Evolutionary conservation across 2,329 filamentous ascomycete genomes (phyloP), one percentile per base, ranked within the genome.

Genomic region (Aspergillus fumigatiaffinis): DNA sequence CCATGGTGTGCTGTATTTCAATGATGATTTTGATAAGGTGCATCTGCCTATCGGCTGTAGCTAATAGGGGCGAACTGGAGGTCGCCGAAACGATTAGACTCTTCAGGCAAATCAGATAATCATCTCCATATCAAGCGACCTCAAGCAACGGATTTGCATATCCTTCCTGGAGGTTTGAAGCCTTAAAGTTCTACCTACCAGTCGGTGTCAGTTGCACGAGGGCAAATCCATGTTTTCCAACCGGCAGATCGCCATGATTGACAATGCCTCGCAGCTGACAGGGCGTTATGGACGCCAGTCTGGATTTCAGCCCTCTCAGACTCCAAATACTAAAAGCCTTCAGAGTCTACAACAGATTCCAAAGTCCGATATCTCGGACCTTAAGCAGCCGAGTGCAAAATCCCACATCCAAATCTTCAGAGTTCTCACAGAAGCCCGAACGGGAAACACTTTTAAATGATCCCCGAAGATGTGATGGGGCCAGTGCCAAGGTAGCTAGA

Each of bases 161-260:
- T 47, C 20, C 21, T 47, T 47, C 23, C 1, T 14, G 6, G 32
- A 38, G 32, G 20, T 26, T 9, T 12, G n/a, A 21, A 44, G 17
- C 12, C 10, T 47, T 23, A 10, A 47, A 47, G 4, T 14, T 35
- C 12, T 23, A 6, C 26, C 23, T 23, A 26, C 14, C 21, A 14
- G 21, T 21, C 44, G 26, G 44, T 47, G 21, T 21, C 44, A 47
- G 44, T 25, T 47, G 44, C 44, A 47, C 44, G 44, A 47, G 44
- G 21, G 4, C 23, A 23, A 47, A 47, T 47, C 44, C 44, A 25
- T 47, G 44, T 51, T 23, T 25, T 41, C 32, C 50, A 38, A 29
- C 7, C 28, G 50, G 28, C 50, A 51, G 49, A 51, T 51, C 49
- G 49, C 25, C 49, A 51, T 38, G 50, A 38, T 51, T 51, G 50